A percentile compares a stretch with the other conserved stretches of the same genome.
These are phyloP conservation scores for Gaillardinia entomophila DNA, from an alignment of 805 yeast genomes.

Conservation along the genomic window DNA sequence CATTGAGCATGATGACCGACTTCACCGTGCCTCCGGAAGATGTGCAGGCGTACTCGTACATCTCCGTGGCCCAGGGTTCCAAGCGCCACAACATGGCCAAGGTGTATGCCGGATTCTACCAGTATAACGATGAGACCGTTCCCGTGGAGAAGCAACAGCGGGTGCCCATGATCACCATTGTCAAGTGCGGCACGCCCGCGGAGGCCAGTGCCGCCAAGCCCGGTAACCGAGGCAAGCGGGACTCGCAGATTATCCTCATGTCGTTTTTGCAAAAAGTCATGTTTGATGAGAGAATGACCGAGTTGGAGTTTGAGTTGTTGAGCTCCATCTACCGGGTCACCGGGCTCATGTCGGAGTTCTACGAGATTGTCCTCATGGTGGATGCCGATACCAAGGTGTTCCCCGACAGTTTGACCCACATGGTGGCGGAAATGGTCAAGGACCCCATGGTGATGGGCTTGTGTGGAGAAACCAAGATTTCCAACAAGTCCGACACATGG, in stretches of 20 bases:
- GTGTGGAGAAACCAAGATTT: constrained; percentile 91
- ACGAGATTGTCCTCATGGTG: constrained; percentile 83
- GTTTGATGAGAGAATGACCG: constrained; percentile 92
- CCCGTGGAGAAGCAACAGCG: constrained; percentile 79
- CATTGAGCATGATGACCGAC: constrained; percentile 74
- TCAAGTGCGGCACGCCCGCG: constrained; percentile 83
- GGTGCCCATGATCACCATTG: constrained; percentile 72
- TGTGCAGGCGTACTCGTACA: constrained; percentile 79
- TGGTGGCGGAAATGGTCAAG: constrained; percentile 83
- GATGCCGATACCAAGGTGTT: constrained; percentile 90
- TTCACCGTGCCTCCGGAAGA: constrained; percentile 65
- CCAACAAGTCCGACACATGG: constrained; percentile 80
- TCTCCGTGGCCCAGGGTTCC: constrained; percentile 90
- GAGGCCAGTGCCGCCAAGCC: constrained; percentile 65
- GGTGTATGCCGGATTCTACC: constrained; percentile 90
- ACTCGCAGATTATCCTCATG: constrained; percentile 88
- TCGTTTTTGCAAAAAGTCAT: constrained; percentile 81
- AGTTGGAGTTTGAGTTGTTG: constrained; percentile 74
- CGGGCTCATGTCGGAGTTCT: constrained; percentile 76
- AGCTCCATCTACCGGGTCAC: constrained; percentile 75
- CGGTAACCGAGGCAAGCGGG: constrained; percentile 95
- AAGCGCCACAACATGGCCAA: constrained; percentile 98
- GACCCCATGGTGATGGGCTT: constrained; percentile 87
- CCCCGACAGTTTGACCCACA: constrained; percentile 84
- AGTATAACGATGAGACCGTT: constrained; percentile 70